Percentiles rank a stretch among this genome's conserved stretches.
Evolutionary conservation across 768 basidiomycete genomes (phyloP).

Genomic region (Hydnomerulius pinastri): DNA sequence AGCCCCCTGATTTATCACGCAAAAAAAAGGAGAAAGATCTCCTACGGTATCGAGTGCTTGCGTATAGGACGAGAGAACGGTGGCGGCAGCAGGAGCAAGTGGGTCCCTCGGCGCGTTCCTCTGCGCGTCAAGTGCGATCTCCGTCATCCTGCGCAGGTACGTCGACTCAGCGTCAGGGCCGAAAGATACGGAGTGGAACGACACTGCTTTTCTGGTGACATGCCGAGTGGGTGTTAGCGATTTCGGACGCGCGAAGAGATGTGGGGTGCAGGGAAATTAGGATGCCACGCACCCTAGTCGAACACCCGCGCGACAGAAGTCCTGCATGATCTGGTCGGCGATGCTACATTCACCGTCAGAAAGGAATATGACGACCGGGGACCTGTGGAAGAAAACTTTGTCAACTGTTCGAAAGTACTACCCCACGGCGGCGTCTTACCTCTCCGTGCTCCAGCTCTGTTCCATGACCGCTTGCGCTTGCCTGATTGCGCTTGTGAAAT

Average conservation of each 20-base stretch:
- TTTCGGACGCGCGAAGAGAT: fast-evolving
- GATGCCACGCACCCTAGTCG: constrained; percentile 45
- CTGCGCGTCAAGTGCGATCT: constrained; percentile 51
- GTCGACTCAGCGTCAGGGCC: constrained; percentile 33
- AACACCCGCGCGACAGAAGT: constrained; percentile 44
- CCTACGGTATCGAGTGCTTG: constrained; percentile 54
- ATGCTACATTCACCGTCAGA: constrained; percentile 40
- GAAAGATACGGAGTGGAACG: constrained; percentile 62
- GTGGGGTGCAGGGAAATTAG: too few species aligned
- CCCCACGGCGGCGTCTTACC: constrained; percentile 29
- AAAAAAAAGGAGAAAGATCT: background rate
- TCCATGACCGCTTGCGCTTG: constrained; percentile 42
- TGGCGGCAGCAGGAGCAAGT: constrained; percentile 31
- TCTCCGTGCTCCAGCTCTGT: constrained; percentile 50
- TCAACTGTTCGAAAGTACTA: background rate
- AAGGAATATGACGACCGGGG: constrained; percentile 40
- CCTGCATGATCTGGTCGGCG: constrained; percentile 37
- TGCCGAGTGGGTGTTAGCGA: background rate
- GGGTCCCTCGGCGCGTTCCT: constrained; percentile 44
- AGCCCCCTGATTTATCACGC: background rate
- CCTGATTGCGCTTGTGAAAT: constrained; percentile 44
- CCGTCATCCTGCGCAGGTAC: constrained; percentile 49
- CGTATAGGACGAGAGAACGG: constrained; percentile 47
- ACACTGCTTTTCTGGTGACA: constrained; percentile 47
- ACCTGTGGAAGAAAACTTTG: constrained; percentile 1